A percentile compares a stretch with the other conserved stretches of the same genome.
These are phyloP conservation scores for Aspergillus kassunensis DNA, from an alignment of 495 filamentous ascomycete genomes.

Conservation along the genomic window DNA sequence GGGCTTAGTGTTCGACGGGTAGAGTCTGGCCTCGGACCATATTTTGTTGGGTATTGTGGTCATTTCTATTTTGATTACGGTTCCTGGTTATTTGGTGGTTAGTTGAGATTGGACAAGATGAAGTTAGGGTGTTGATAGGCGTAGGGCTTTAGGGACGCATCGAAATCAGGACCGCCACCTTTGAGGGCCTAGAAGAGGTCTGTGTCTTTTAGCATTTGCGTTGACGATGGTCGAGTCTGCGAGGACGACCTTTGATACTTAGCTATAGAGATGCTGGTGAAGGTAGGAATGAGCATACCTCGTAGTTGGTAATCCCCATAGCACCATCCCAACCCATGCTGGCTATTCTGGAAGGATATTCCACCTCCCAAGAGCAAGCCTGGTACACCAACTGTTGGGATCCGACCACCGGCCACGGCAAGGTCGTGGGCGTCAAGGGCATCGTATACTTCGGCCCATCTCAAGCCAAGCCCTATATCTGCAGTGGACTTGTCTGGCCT, in stretches of 20 bases:
- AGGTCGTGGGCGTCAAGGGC: neutral
- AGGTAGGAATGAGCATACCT: neutral
- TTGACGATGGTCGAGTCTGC: slow-evolving; percentile 15
- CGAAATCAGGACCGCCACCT: slow-evolving; percentile 30
- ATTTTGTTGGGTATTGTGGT: slow-evolving; percentile 28
- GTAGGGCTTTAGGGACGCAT: too few species aligned
- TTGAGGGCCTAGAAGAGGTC: slow-evolving; percentile 30
- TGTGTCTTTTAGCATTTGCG: slow-evolving; percentile 20
- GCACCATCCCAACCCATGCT: slow-evolving; percentile 8
- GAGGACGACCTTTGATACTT: slow-evolving; percentile 6
- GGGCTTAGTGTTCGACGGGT: slow-evolving; percentile 10
- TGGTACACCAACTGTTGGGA: slow-evolving; percentile 2
- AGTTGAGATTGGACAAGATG: too few species aligned
- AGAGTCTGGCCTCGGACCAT: slow-evolving; percentile 31
- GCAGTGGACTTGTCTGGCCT: neutral
- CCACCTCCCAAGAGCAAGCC: slow-evolving; percentile 9
- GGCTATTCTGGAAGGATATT: slow-evolving; percentile 8
- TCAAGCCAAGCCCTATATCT: neutral
- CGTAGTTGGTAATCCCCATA: slow-evolving; percentile 3
- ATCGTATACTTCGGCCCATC: slow-evolving; percentile 8
- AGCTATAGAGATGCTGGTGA: neutral
- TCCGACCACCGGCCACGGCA: slow-evolving; percentile 9
- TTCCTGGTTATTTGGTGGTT: neutral
- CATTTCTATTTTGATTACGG: slow-evolving; percentile 38
- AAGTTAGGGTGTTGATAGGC: too few species aligned